Evolutionary conservation across 352 stramenopile genomes (phyloP).

Genomic region (Pythium inflatum): DNA sequence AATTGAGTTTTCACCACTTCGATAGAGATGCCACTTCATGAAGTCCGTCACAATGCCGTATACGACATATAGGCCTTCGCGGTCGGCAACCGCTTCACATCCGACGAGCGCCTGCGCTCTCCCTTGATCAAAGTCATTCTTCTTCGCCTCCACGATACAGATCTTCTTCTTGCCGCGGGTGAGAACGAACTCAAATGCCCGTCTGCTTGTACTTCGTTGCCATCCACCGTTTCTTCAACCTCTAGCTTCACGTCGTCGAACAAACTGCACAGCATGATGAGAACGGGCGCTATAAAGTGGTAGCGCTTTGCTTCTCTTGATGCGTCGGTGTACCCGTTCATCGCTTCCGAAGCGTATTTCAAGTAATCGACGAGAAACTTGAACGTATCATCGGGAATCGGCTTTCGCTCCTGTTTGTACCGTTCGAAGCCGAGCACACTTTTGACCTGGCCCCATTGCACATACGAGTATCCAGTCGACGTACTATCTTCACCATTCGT

Average conservation of each 20-base stretch:
- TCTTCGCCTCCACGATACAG: slow-evolving; percentile 57
- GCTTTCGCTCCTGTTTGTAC: slow-evolving; percentile 31
- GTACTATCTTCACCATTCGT: slow-evolving; percentile 29
- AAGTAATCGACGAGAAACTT: slow-evolving; percentile 34
- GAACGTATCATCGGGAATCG: slow-evolving; percentile 32
- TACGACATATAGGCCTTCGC: slow-evolving; percentile 42
- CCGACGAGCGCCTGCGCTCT: slow-evolving; percentile 49
- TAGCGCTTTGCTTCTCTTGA: slow-evolving; percentile 27
- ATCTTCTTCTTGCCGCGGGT: slow-evolving; percentile 46
- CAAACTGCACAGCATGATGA: slow-evolving; percentile 33
- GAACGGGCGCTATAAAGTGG: slow-evolving; percentile 25
- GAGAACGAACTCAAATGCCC: slow-evolving; percentile 50
- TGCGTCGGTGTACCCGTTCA: slow-evolving; percentile 29
- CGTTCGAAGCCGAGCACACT: slow-evolving; percentile 29
- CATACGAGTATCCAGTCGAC: slow-evolving; percentile 27
- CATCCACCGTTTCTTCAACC: slow-evolving; percentile 36
- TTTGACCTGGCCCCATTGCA: slow-evolving; percentile 30
- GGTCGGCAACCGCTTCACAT: slow-evolving; percentile 48
- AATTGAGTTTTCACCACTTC: slow-evolving; percentile 42
- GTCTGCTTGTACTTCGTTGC: slow-evolving; percentile 45
- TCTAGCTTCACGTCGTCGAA: slow-evolving; percentile 34
- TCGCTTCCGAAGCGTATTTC: slow-evolving; percentile 29
- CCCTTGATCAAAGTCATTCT: slow-evolving; percentile 49
- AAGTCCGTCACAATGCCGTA: slow-evolving; percentile 60
- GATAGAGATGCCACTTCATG: slow-evolving; percentile 43